Base-by-base conservation (phyloP, 1,139 yeast genomes). In the Nakaseomyces delphensis region DNA sequence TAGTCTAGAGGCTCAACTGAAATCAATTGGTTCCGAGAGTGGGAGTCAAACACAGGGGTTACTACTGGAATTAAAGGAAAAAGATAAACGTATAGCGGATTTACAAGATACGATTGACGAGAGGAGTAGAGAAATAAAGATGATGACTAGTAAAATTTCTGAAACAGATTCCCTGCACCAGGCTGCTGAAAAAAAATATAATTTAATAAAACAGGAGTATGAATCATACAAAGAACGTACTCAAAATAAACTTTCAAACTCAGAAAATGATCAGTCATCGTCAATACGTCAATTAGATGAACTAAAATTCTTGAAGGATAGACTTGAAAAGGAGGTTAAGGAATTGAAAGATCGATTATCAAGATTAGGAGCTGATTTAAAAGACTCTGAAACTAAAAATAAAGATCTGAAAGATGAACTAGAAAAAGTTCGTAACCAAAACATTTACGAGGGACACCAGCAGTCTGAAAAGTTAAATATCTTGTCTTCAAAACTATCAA, bases 371-470 rank as follows among this genome's bases (percentile, higher is more conserved):
- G 42, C 48, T 16, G 55, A 49, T 36, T 32, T 54, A 16, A 42
- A 43, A n/a, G 41, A 43, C 6, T 37, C 51, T 20, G 44, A 31
- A 16, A 27, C 31, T 28, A 31, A 25, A 28, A 33, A 41, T 13
- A 14, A 40, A 19, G 32, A 32, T 3, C 13, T 25, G 10, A 40
- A 41, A 62, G 71, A 64, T 40, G 73, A 68, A 48, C 73, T 68
- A 42, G 71, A 62, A 46, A 70, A 65, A 40, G 55, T 54, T 30
- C 35, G 47, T 11, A 49, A 54, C 30, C 64, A 60, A 29, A 45
- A 13, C 28, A 39, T 19, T 14, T 28, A 9, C 28, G 37, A 31
- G 20, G 45, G n/a, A 38, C 37, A 37, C 18, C 4, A 18, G 14
- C 29, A 30, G 10, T 27, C 41, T 18, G 35, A 31, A 31, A 31